Conservation (phyloP, 805 yeast species). For the Diddensiella transvaalensis region DNA sequence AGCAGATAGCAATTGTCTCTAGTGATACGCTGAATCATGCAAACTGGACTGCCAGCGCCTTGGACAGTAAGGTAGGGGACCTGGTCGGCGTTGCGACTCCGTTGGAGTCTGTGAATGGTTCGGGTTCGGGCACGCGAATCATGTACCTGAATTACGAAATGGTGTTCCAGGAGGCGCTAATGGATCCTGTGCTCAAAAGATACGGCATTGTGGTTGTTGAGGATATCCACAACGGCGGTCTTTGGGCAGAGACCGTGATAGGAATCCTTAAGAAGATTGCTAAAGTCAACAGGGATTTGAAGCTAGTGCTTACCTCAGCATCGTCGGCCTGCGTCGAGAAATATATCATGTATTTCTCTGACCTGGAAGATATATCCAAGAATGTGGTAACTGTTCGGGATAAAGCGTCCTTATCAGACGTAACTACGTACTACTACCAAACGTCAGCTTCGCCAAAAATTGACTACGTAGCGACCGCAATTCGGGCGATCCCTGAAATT, state of each 20-base stretch:
- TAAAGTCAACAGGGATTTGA: conserved; percentile 51
- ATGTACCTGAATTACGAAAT: conserved; percentile 84
- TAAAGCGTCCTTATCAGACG: conserved; percentile 28
- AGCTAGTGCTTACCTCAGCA: conserved; percentile 11
- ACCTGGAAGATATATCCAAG: neutral
- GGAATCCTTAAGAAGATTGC: conserved; percentile 63
- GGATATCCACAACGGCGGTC: conserved; percentile 80
- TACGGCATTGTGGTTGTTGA: conserved; percentile 76
- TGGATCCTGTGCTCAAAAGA: conserved; percentile 54
- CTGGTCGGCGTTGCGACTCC: conserved; percentile 72
- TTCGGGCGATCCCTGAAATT: conserved; percentile 57
- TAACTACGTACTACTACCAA: conserved; percentile 57
- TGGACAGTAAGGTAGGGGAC: neutral
- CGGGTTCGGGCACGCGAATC: conserved; percentile 47
- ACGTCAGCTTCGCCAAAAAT: conserved; percentile 47
- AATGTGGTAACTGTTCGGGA: neutral
- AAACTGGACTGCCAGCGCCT: conserved; percentile 4
- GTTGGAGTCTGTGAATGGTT: conserved; percentile 62
- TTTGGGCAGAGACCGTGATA: conserved; percentile 69
- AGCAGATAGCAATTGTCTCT: conserved; percentile 7
- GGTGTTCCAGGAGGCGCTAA: conserved; percentile 61
- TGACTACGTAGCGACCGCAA: conserved; percentile 78
- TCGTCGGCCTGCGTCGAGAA: neutral
- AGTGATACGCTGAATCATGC: conserved; percentile 3
- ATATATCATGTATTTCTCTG: neutral